A percentile compares a stretch with the other conserved stretches of the same genome.
Evolutionary conservation across 257 asterid genomes (phyloP).

Genomic region (Scutellaria galericulata): DNA sequence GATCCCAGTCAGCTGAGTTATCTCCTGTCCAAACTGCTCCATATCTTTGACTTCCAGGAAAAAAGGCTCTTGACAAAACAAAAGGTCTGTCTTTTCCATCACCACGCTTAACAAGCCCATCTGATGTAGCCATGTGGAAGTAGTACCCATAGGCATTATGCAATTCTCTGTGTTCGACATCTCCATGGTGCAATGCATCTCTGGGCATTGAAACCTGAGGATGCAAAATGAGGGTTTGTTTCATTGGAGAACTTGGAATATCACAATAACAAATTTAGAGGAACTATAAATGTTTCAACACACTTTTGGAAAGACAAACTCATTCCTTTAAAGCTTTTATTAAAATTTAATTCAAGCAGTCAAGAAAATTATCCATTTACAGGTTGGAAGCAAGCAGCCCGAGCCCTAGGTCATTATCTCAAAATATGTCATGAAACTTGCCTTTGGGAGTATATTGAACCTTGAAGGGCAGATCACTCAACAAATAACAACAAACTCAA

Average conservation of each 20-base stretch:
- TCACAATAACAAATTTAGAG: neutral
- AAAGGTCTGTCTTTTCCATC: slow-evolving; percentile 90
- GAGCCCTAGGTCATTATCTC: neutral
- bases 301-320: neutral
- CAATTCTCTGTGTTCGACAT: slow-evolving; percentile 89
- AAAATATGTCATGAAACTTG: neutral
- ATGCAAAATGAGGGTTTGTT: slow-evolving; percentile 7
- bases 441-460: neutral
- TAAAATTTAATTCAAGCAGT: neutral
- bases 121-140: slow-evolving; percentile 94
- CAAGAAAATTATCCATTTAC: neutral
- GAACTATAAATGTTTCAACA: neutral
- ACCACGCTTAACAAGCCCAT: slow-evolving; percentile 86
- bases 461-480: slow-evolving; percentile 18
- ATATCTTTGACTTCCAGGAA: slow-evolving; percentile 91
- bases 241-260: slow-evolving; percentile 14
- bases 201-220: slow-evolving; percentile 92
- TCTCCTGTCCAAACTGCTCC: slow-evolving; percentile 99
- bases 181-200: slow-evolving; percentile 87
- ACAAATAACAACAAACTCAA: neutral
- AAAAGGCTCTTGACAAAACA: slow-evolving; percentile 92
- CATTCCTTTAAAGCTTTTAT: slow-evolving; percentile 5
- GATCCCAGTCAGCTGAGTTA: slow-evolving; percentile 97
- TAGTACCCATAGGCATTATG: slow-evolving; percentile 97
- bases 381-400: neutral